phyloP scores from a whole-genome alignment of 148 eudicot genomes.

The Amaranthus hypochondriacus region DNA sequence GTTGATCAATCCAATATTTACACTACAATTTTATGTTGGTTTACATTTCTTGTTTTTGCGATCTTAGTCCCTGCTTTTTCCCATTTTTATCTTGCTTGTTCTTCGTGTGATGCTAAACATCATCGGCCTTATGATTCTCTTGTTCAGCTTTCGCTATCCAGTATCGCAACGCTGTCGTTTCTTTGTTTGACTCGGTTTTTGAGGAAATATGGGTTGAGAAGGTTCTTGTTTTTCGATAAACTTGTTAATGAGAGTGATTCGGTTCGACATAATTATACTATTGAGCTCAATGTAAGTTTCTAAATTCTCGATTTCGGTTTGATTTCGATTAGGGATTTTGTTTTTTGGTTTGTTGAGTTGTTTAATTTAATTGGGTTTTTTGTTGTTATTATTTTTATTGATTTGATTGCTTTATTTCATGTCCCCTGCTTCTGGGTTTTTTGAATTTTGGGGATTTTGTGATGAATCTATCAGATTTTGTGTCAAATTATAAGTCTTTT shows the following conservation, averaged over 20 bases:
- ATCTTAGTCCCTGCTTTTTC: constrained; percentile 57
- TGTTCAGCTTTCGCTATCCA: constrained; percentile 69
- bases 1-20: constrained; percentile 59
- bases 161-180: constrained; percentile 65
- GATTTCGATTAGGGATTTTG: too few relatives aligned
- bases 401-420: not conserved
- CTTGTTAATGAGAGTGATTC: constrained; percentile 77
- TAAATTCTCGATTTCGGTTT: not conserved
- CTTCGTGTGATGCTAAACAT: constrained; percentile 55
- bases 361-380: not conserved
- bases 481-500: not conserved
- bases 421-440: not conserved
- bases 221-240: constrained; percentile 83
- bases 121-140: constrained; percentile 59
- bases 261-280: constrained; percentile 58
- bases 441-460: not conserved
- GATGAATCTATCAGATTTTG: not conserved
- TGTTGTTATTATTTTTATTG: not conserved
- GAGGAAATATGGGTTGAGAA: constrained; percentile 56
- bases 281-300: constrained; percentile 66
- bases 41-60: constrained; percentile 40
- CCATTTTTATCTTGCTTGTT: constrained; percentile 63
- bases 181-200: constrained; percentile 50
- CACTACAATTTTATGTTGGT: constrained; percentile 52
- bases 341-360: too few relatives aligned